phyloP scores from a whole-genome alignment of 2,329 filamentous ascomycete genomes.

The Colletotrichum cereale region DNA sequence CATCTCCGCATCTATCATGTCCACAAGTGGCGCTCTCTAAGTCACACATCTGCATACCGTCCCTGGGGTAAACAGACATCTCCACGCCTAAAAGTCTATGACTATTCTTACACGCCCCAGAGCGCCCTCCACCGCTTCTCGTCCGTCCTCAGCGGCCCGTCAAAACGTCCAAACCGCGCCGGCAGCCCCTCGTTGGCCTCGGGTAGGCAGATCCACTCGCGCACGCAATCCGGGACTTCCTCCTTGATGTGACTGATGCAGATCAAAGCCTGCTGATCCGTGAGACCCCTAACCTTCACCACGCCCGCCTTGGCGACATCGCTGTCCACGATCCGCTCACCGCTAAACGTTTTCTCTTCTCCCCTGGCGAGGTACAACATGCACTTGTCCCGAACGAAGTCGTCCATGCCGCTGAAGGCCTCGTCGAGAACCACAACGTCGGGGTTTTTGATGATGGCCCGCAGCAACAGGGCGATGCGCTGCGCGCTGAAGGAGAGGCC shows the following conservation, averaged over 20 bases:
- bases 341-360: slow-evolving; percentile 61
- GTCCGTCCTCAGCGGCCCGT: slow-evolving; percentile 70
- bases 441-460: slow-evolving; percentile 82
- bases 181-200: slow-evolving; percentile 73
- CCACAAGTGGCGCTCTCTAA: background rate
- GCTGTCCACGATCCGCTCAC: slow-evolving; percentile 59
- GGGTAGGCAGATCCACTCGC: slow-evolving; percentile 89
- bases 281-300: slow-evolving; percentile 72
- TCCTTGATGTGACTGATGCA: slow-evolving; percentile 92
- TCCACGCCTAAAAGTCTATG: background rate
- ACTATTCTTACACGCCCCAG: slow-evolving; percentile 60
- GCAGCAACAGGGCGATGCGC: slow-evolving; percentile 85
- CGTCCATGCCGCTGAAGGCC: slow-evolving; percentile 88
- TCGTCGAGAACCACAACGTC: slow-evolving; percentile 90
- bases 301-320: slow-evolving; percentile 57
- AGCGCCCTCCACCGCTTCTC: slow-evolving; percentile 73
- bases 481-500: slow-evolving; percentile 85
- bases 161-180: slow-evolving; percentile 74
- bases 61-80: slow-evolving; percentile 5
- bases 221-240: slow-evolving; percentile 86
- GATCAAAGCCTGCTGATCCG: slow-evolving; percentile 82
- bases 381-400: slow-evolving; percentile 86
- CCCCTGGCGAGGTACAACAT: slow-evolving; percentile 81
- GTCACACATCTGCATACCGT: background rate
- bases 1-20: background rate